phyloP scores from a whole-genome alignment of 805 yeast species.

The Wickerhamiella sorbophila region DNA sequence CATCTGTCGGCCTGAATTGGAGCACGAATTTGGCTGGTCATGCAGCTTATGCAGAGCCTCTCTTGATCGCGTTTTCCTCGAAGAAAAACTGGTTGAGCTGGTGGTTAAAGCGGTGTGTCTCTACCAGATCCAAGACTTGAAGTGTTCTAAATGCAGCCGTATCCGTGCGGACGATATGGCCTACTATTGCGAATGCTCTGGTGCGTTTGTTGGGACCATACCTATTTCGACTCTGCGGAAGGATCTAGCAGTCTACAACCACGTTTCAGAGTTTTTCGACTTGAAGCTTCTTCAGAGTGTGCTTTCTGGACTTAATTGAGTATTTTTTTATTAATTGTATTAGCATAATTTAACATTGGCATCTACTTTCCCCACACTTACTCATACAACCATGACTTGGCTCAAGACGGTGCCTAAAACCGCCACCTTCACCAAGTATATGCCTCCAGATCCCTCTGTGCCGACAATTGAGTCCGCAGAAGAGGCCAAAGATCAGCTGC shows the following conservation, averaged over 20 bases:
- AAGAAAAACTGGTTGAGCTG: slow-evolving; percentile 63
- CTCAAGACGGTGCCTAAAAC: slow-evolving; percentile 12
- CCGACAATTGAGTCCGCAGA: slow-evolving; percentile 27
- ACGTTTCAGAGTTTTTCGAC: slow-evolving; percentile 45
- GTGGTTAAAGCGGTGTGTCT: slow-evolving; percentile 40
- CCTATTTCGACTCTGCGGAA: slow-evolving; percentile 31
- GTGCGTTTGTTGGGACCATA: slow-evolving; percentile 39
- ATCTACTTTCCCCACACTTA: background rate
- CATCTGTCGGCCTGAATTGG: slow-evolving; percentile 40
- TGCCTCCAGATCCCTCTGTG: slow-evolving; percentile 28
- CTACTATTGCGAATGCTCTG: slow-evolving; percentile 75
- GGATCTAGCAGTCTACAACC: slow-evolving; percentile 36
- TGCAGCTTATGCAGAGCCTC: slow-evolving; percentile 42
- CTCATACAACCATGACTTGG: background rate
- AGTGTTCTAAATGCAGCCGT: slow-evolving; percentile 62
- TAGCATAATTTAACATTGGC: background rate
- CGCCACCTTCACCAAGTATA: slow-evolving; percentile 21
- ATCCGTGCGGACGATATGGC: slow-evolving; percentile 57
- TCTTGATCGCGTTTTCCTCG: slow-evolving; percentile 55
- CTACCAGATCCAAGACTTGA: slow-evolving; percentile 66
- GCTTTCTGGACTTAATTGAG: background rate
- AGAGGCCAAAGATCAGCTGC: slow-evolving; percentile 21
- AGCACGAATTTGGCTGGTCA: slow-evolving; percentile 38
- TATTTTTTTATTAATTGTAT: too few relatives aligned
- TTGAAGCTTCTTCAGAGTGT: slow-evolving; percentile 36